Conservation (phyloP, 2,329 filamentous ascomycete genomes). For the Xylariaceae sp. region DNA sequence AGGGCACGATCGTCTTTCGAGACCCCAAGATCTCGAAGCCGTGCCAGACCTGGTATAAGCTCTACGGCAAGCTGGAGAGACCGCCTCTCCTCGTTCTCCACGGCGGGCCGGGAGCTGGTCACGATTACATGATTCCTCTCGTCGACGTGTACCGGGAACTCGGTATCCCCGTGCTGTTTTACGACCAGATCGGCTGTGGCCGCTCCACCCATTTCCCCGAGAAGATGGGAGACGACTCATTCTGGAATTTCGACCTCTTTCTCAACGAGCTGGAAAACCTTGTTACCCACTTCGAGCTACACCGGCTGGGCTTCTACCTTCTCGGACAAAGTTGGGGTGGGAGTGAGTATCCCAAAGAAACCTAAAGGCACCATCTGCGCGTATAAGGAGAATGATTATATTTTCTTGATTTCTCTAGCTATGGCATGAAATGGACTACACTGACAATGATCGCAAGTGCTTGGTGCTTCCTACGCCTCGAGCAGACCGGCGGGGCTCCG, state of each 20-base stretch:
- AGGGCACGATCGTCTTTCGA: not conserved
- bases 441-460: too few relatives aligned
- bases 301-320: constrained; percentile 13
- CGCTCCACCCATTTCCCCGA: constrained; percentile 41
- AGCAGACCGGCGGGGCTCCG: constrained; percentile 15
- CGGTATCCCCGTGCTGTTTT: constrained; percentile 33
- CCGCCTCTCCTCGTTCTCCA: constrained; percentile 16
- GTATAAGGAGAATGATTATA: too few relatives aligned
- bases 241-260: constrained; percentile 24
- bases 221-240: constrained; percentile 31
- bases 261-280: constrained; percentile 22
- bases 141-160: not conserved
- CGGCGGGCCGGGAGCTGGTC: constrained; percentile 36
- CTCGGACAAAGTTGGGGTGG: constrained; percentile 22
- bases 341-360: too few relatives aligned
- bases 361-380: too few relatives aligned
- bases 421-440: too few relatives aligned
- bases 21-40: not conserved
- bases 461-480: constrained; percentile 16
- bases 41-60: constrained; percentile 13
- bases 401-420: too few relatives aligned
- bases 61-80: constrained; percentile 7
- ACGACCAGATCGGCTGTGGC: constrained; percentile 48
- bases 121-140: constrained; percentile 52
- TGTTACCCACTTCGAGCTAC: constrained; percentile 14